A percentile compares a stretch with the other conserved stretches of the same genome.
These are phyloP conservation scores for Calocera viscosa DNA, from an alignment of 768 basidiomycete species.

Conservation along the genomic window DNA sequence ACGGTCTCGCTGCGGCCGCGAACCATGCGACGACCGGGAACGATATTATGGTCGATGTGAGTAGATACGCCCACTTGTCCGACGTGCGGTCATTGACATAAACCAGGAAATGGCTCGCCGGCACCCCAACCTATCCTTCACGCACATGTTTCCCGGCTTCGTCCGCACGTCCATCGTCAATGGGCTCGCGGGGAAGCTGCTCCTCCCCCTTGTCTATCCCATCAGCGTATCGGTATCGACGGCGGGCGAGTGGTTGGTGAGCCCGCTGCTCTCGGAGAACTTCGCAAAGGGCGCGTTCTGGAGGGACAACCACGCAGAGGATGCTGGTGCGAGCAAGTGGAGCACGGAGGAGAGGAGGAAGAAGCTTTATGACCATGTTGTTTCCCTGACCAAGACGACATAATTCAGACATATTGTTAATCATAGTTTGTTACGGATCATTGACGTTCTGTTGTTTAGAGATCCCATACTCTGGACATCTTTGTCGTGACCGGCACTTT, in stretches of 20 bases:
- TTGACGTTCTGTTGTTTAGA: too few species aligned
- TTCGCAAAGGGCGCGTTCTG: background rate
- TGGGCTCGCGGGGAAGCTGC: background rate
- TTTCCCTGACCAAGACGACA: background rate
- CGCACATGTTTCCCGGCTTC: slow-evolving; percentile 34
- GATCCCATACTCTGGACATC: too few species aligned
- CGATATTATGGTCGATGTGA: background rate
- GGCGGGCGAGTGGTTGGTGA: background rate
- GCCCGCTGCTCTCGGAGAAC: background rate
- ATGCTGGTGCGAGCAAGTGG: background rate
- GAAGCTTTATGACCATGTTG: background rate
- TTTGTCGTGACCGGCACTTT: too few species aligned
- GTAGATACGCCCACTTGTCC: background rate
- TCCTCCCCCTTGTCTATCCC: background rate
- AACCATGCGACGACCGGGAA: slow-evolving; percentile 18
- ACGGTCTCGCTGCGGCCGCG: slow-evolving; percentile 28
- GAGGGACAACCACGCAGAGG: background rate
- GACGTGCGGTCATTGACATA: background rate
- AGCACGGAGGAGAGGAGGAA: slow-evolving; percentile 6
- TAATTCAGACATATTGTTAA: too few species aligned
- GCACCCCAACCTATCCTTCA: slow-evolving; percentile 34
- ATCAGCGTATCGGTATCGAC: background rate
- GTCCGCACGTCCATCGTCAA: slow-evolving; percentile 31
- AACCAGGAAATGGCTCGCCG: slow-evolving; percentile 31
- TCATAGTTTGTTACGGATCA: too few species aligned